phyloP scores from a whole-genome alignment of 208 protist species.

The Jaenimonas drosophilae region DNA sequence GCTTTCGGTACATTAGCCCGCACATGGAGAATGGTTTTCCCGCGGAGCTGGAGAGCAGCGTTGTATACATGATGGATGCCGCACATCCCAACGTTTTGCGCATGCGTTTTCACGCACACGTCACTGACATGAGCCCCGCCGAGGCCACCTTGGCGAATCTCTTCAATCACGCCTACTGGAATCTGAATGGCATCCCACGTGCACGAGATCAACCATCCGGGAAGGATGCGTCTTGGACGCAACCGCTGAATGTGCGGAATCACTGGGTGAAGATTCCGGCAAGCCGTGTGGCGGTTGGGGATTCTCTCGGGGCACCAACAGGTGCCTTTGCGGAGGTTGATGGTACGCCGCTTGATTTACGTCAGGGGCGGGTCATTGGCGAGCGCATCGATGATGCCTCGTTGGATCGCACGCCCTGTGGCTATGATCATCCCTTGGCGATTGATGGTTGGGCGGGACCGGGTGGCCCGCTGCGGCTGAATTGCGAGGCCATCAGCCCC shows the following conservation, averaged over 20 bases:
- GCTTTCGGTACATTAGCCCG: slow-evolving; percentile 14
- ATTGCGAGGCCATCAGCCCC: slow-evolving; percentile 15
- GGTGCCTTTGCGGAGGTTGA: background rate
- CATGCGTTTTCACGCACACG: slow-evolving; percentile 15
- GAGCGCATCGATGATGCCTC: background rate
- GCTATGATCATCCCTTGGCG: slow-evolving; percentile 1
- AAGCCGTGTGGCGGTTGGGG: background rate
- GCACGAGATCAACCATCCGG: no score
- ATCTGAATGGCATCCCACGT: slow-evolving; percentile 37
- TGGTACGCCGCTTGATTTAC: background rate
- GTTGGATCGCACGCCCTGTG: background rate
- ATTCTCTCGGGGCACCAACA: background rate
- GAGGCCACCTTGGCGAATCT: slow-evolving; percentile 35
- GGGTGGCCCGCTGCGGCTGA: background rate
- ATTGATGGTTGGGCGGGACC: background rate
- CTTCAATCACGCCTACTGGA: slow-evolving; percentile 60
- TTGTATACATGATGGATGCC: slow-evolving; percentile 17
- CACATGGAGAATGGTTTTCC: slow-evolving; percentile 32
- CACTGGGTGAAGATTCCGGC: slow-evolving; percentile 1
- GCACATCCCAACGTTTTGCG: slow-evolving; percentile 13
- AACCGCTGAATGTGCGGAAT: background rate
- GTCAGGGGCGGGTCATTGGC: background rate
- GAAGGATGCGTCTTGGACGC: background rate
- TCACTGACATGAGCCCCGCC: slow-evolving; percentile 19
- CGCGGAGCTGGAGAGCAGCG: slow-evolving; percentile 16